phyloP scores from a whole-genome alignment of 768 basidiomycete species.

The Crucibulum laeve region DNA sequence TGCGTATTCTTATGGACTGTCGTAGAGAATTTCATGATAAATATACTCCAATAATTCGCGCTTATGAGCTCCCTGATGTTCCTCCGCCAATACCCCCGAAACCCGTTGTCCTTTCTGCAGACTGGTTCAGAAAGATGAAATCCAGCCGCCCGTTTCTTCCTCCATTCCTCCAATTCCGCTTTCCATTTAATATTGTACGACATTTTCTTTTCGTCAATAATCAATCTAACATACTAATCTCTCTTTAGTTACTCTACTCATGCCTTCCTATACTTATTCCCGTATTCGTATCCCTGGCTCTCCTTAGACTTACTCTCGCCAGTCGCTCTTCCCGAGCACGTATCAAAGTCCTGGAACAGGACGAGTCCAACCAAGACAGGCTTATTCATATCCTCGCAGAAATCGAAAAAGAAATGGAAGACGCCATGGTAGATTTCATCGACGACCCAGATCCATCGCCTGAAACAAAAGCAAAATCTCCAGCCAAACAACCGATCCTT shows the following conservation, averaged over 20 bases:
- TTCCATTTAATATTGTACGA: conserved; percentile 72
- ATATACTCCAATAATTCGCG: conserved; percentile 53
- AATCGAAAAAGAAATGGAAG: conserved; percentile 60
- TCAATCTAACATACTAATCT: conserved; percentile 3
- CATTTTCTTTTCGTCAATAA: background rate
- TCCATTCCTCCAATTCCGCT: conserved; percentile 51
- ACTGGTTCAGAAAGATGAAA: conserved; percentile 41
- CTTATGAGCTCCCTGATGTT: conserved; percentile 38
- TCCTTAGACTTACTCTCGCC: conserved; percentile 55
- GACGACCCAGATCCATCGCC: conserved; percentile 34
- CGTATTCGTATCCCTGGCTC: conserved; percentile 43
- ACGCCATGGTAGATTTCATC: conserved; percentile 55
- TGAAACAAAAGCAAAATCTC: conserved; percentile 1
- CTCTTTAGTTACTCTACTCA: conserved; percentile 42
- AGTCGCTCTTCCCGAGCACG: conserved; percentile 59
- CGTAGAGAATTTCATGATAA: conserved; percentile 51
- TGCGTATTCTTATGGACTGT: conserved; percentile 1
- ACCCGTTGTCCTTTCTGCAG: conserved; percentile 32
- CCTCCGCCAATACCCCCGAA: conserved; percentile 36
- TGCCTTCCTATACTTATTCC: conserved; percentile 67
- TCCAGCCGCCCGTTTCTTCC: conserved; percentile 45
- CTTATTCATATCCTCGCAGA: conserved; percentile 52
- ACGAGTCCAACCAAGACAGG: conserved; percentile 40
- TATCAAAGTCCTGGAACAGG: conserved; percentile 59
- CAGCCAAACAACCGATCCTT: conserved; percentile 39